A percentile compares a stretch with the other conserved stretches of the same genome.
Conservation (phyloP, 2,329 filamentous ascomycete species). For the Sclerotinia spermophila region DNA sequence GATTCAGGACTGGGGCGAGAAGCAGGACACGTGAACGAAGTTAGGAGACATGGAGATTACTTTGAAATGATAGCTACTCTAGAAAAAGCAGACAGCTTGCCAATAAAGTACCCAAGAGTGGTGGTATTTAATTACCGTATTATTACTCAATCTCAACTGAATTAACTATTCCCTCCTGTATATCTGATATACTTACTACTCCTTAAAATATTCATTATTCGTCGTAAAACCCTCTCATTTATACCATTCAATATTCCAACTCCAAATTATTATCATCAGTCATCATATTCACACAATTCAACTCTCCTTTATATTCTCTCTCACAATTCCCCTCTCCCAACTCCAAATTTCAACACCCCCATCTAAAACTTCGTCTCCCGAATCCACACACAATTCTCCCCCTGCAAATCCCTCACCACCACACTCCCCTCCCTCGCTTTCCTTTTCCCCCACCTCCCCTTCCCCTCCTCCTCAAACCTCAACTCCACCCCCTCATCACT, state of each 20-base stretch:
- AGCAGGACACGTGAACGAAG: not conserved
- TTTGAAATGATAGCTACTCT: not conserved
- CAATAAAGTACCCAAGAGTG: not conserved
- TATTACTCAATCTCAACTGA: not conserved
- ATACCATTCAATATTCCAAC: not conserved
- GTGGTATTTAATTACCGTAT: not conserved
- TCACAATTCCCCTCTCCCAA: not conserved
- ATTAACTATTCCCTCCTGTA: no score
- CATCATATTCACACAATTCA: not conserved
- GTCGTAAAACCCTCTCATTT: no score
- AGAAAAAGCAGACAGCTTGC: not conserved
- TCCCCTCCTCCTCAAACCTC: constrained; percentile 48
- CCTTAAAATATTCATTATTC: not conserved
- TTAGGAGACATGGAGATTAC: not conserved
- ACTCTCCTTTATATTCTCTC: not conserved
- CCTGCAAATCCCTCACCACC: constrained; percentile 24
- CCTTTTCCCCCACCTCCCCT: constrained; percentile 42
- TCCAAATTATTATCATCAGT: not conserved
- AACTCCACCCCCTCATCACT: constrained; percentile 57
- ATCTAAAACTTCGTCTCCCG: constrained; percentile 2
- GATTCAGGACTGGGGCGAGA: not conserved
- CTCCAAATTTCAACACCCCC: no score
- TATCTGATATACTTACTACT: no score
- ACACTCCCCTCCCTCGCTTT: constrained; percentile 1
- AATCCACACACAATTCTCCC: constrained; percentile 17